These are phyloP conservation scores for Aspergillus ustus DNA, from an alignment of 2,329 filamentous ascomycete genomes.

Conservation along the genomic window DNA sequence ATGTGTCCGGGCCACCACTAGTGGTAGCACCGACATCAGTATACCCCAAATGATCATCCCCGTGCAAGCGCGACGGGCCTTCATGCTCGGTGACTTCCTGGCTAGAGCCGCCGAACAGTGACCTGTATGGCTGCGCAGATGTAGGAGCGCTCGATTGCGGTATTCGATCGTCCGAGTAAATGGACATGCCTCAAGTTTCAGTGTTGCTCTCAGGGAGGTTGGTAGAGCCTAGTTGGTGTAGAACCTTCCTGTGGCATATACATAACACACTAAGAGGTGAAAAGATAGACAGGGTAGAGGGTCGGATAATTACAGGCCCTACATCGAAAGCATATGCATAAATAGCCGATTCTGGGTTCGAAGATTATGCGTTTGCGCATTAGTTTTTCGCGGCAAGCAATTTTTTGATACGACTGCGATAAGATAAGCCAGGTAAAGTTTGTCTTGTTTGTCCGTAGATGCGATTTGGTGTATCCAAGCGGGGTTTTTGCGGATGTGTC, in stretches of 20 bases:
- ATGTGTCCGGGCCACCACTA: background rate
- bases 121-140: constrained; percentile 37
- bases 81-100: constrained; percentile 26
- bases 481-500: no score
- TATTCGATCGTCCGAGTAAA: constrained; percentile 28
- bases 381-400: background rate
- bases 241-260: background rate
- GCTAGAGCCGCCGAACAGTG: constrained; percentile 36
- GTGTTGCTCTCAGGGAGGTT: background rate
- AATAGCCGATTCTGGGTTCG: background rate
- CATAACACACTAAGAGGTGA: background rate
- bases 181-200: constrained; percentile 34
- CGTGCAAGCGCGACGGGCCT: constrained; percentile 13
- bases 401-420: background rate
- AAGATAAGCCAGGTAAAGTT: background rate
- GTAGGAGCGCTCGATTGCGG: constrained; percentile 29
- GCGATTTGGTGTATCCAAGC: no score
- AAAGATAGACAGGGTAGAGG: background rate
- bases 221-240: background rate
- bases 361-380: background rate
- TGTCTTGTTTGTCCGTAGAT: background rate
- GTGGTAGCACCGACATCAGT: background rate
- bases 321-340: background rate
- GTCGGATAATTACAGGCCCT: background rate
- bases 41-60: constrained; percentile 7